A percentile compares a stretch with the other conserved stretches of the same genome.
phyloP scores from a whole-genome alignment of 2,329 filamentous ascomycete genomes.

The Parastagonospora nodorum region DNA sequence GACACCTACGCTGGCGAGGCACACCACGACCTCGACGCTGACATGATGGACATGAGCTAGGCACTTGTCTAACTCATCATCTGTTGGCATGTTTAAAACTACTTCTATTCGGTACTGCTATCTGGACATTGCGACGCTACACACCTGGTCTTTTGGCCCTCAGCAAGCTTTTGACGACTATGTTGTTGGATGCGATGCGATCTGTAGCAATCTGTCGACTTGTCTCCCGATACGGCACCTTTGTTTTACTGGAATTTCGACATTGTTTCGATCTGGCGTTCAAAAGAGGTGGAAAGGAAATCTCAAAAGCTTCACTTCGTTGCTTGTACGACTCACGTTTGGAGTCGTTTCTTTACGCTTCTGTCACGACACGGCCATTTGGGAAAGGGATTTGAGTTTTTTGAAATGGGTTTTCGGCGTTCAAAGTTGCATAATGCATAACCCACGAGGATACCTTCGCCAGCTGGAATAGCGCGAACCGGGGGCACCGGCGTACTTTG shows the following conservation, averaged over 20 bases:
- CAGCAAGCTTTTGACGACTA: not conserved
- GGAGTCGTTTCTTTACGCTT: slow-evolving; percentile 6
- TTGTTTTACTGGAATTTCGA: slow-evolving; percentile 9
- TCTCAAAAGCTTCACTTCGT: slow-evolving; percentile 7
- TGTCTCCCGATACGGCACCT: slow-evolving; percentile 11
- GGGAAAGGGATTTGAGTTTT: slow-evolving; percentile 9
- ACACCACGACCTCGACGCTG: slow-evolving; percentile 45
- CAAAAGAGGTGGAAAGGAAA: slow-evolving; percentile 4
- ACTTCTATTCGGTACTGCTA: not conserved
- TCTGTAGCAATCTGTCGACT: slow-evolving; percentile 13
- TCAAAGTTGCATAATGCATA: slow-evolving; percentile 33
- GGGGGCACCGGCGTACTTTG: slow-evolving; percentile 33
- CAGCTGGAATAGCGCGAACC: slow-evolving; percentile 32
- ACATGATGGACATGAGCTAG: slow-evolving; percentile 64
- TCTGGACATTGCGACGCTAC: not conserved
- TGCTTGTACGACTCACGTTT: slow-evolving; percentile 1
- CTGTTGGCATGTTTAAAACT: not conserved
- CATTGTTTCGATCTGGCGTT: slow-evolving; percentile 21
- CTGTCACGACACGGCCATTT: slow-evolving; percentile 8
- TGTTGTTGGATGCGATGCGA: slow-evolving; percentile 11
- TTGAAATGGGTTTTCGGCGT: slow-evolving; percentile 17
- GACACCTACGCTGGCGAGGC: slow-evolving; percentile 50
- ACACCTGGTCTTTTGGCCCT: not conserved
- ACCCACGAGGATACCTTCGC: slow-evolving; percentile 36
- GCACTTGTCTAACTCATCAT: slow-evolving; percentile 2